Percentiles rank a stretch among this genome's conserved stretches.
Conservation (phyloP, 495 filamentous ascomycete genomes). For the Hyaloscypha finlandica region DNA sequence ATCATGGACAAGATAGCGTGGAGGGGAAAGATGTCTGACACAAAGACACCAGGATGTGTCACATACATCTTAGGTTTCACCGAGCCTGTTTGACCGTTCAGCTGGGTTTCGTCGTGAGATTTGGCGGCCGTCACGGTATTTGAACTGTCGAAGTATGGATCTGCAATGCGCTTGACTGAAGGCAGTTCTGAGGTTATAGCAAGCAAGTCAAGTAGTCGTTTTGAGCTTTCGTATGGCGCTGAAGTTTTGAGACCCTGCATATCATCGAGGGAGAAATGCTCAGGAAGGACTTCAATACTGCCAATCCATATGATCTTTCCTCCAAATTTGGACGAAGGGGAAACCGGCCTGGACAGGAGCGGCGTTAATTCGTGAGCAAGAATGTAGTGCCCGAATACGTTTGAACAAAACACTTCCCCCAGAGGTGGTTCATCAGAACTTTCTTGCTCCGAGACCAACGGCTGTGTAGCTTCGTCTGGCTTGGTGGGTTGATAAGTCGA, state of each 20-base stretch:
- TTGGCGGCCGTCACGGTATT: slow-evolving; percentile 28
- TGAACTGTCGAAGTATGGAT: slow-evolving; percentile 36
- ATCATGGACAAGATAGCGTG: slow-evolving; percentile 61
- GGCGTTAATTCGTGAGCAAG: slow-evolving; percentile 78
- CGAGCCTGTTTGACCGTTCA: slow-evolving; percentile 23
- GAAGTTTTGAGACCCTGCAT: slow-evolving; percentile 68
- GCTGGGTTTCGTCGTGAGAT: slow-evolving; percentile 7
- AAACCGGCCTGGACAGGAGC: slow-evolving; percentile 54
- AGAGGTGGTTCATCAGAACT: slow-evolving; percentile 54
- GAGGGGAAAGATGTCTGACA: slow-evolving; percentile 76
- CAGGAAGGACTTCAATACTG: slow-evolving; percentile 67
- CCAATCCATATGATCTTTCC: slow-evolving; percentile 81
- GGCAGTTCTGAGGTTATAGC: slow-evolving; percentile 72
- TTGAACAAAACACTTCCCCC: slow-evolving; percentile 83
- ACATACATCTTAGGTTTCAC: slow-evolving; percentile 54
- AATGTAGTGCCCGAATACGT: slow-evolving; percentile 94
- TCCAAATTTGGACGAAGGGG: slow-evolving; percentile 37
- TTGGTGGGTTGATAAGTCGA: background rate
- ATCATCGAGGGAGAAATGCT: slow-evolving; percentile 63
- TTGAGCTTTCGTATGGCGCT: slow-evolving; percentile 78
- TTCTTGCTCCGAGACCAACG: slow-evolving; percentile 19
- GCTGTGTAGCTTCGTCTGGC: slow-evolving; percentile 22
- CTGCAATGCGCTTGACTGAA: slow-evolving; percentile 57
- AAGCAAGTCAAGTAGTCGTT: slow-evolving; percentile 83
- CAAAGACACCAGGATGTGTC: slow-evolving; percentile 84